Conservation (phyloP, 1,284 basidiomycete species). For the Cerioporus squamosus region DNA sequence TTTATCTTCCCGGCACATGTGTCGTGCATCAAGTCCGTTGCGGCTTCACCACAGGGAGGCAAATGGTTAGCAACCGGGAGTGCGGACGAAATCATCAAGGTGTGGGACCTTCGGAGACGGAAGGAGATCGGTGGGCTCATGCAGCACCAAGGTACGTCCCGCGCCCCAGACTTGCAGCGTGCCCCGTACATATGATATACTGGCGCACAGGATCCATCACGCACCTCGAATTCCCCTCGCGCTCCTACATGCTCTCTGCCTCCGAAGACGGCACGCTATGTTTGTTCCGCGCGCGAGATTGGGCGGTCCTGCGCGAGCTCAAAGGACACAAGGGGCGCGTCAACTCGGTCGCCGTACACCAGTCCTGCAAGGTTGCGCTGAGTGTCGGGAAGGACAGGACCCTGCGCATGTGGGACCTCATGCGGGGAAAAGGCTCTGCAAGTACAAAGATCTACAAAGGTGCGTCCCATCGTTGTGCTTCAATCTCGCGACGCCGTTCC, state of each 20-base stretch:
- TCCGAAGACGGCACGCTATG: conserved; percentile 91
- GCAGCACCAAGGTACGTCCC: conserved; percentile 81
- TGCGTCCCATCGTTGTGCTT: conserved; percentile 34
- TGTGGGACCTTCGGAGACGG: conserved; percentile 92
- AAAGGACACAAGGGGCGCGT: conserved; percentile 96
- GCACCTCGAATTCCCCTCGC: conserved; percentile 84
- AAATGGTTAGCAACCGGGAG: conserved; percentile 97
- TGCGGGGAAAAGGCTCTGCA: conserved; percentile 90
- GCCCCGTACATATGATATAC: neutral
- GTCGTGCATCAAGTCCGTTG: conserved; percentile 89
- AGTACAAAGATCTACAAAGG: conserved; percentile 89
- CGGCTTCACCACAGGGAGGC: conserved; percentile 82
- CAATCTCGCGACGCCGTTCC: neutral
- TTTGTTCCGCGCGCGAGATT: conserved; percentile 92
- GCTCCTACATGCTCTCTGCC: conserved; percentile 87
- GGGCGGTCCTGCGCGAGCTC: conserved; percentile 86
- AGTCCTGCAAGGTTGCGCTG: conserved; percentile 88
- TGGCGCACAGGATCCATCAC: conserved; percentile 83
- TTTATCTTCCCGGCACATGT: conserved; percentile 98
- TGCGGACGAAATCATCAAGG: conserved; percentile 93
- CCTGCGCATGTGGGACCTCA: conserved; percentile 97
- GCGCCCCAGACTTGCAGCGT: neutral
- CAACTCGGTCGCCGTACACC: conserved; percentile 90
- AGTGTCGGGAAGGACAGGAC: conserved; percentile 92
- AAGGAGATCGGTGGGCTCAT: conserved; percentile 94